phyloP scores from a whole-genome alignment of 2,329 filamentous ascomycete genomes.

The Didymella segeticola region DNA sequence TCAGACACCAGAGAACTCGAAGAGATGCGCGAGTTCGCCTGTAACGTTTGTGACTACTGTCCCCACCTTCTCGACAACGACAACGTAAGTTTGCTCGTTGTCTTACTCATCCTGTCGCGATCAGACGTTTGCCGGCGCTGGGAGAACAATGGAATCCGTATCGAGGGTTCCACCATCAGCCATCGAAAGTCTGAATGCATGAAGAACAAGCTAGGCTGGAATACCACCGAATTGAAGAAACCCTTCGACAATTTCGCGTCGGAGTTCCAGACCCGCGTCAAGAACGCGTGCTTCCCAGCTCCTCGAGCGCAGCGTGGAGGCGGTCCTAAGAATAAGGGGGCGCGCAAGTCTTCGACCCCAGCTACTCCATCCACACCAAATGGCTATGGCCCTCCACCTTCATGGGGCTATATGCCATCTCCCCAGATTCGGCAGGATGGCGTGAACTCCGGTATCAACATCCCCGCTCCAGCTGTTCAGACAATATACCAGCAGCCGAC shows the following conservation, averaged over 20 bases:
- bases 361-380: constrained; percentile 26
- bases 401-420: constrained; percentile 30
- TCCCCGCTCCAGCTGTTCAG: constrained; percentile 22
- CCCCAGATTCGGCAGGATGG: constrained; percentile 27
- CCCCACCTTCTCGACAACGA: constrained; percentile 50
- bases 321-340: constrained; percentile 22
- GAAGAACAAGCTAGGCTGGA: constrained; percentile 48
- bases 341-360: constrained; percentile 31
- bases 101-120: constrained; percentile 45
- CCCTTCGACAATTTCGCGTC: constrained; percentile 45
- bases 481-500: constrained; percentile 21
- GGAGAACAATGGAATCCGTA: constrained; percentile 47
- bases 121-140: constrained; percentile 47
- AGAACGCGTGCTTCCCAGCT: constrained; percentile 42
- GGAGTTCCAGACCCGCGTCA: constrained; percentile 47
- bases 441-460: constrained; percentile 30
- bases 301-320: constrained; percentile 32
- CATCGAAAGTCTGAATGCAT: constrained; percentile 49
- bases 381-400: constrained; percentile 21
- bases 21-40: constrained; percentile 43
- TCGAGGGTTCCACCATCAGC: constrained; percentile 48
- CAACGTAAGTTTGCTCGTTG: constrained; percentile 46
- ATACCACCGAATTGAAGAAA: constrained; percentile 40
- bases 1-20: constrained; percentile 42
- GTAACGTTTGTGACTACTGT: constrained; percentile 46